Percentiles rank a stretch among this genome's conserved stretches.
Evolutionary conservation across 495 filamentous ascomycete species (phyloP).

Genomic region (Aspergillus avenaceus): DNA sequence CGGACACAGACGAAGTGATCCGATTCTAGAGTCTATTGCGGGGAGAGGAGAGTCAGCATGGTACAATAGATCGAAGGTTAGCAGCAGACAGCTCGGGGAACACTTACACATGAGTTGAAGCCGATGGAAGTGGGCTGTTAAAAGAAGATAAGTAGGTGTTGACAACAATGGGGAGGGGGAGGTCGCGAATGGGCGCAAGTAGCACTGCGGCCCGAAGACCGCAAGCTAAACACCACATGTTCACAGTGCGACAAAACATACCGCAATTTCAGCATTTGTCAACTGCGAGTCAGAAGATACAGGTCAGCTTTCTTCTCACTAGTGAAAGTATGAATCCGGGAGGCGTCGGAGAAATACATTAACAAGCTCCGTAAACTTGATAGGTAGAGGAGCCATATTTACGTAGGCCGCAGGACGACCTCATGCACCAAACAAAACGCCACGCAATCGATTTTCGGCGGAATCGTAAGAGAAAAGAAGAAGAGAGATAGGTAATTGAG

Average conservation of each 20-base stretch:
- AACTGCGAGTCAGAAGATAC: conserved; percentile 46
- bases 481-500: conserved; percentile 16
- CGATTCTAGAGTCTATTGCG: conserved; percentile 85
- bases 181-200: not conserved
- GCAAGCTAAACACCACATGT: conserved; percentile 9
- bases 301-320: conserved; percentile 18
- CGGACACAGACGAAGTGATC: conserved; percentile 93
- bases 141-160: conserved; percentile 35
- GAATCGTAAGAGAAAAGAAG: conserved; percentile 21
- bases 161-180: conserved; percentile 8
- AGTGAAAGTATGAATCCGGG: conserved; percentile 1
- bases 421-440: conserved; percentile 47
- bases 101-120: conserved; percentile 93
- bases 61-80: not conserved
- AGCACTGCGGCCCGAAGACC: conserved; percentile 15
- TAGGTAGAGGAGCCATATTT: conserved; percentile 77
- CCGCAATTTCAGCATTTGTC: conserved; percentile 74
- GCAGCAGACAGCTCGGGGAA: not conserved
- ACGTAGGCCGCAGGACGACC: conserved; percentile 46
- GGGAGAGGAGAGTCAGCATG: conserved; percentile 7
- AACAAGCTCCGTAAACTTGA: conserved; percentile 92
- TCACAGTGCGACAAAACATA: conserved; percentile 41
- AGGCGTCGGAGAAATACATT: conserved; percentile 55
- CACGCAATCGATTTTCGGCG: conserved; percentile 33
- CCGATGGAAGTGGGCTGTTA: conserved; percentile 75